Percentiles rank a stretch among this genome's conserved stretches.
Evolutionary conservation across 495 filamentous ascomycete genomes (phyloP).

Genomic region (Cudoniella acicularis): DNA sequence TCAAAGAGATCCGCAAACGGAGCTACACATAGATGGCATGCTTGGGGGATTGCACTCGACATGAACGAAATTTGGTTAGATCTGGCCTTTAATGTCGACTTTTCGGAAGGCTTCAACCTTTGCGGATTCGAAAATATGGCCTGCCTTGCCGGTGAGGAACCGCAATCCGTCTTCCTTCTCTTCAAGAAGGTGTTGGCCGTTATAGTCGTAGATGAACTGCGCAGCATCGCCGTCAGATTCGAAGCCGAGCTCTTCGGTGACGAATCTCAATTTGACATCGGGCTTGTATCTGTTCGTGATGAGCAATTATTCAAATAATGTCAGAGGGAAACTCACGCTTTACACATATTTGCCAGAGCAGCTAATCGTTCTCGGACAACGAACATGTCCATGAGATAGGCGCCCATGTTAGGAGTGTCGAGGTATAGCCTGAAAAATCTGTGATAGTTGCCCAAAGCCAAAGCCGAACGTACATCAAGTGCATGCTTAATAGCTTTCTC

Average conservation of each 20-base stretch:
- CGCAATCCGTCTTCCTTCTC: conserved; percentile 69
- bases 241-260: conserved; percentile 94
- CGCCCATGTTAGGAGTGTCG: conserved; percentile 94
- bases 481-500: conserved; percentile 85
- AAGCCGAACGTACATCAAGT: conserved; percentile 80
- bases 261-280: conserved; percentile 81
- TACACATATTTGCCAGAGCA: conserved; percentile 86
- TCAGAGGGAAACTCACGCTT: conserved; percentile 90
- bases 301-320: too few species aligned
- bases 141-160: conserved; percentile 74
- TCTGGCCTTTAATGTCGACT: conserved; percentile 96
- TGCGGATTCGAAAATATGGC: conserved; percentile 65
- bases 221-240: conserved; percentile 87
- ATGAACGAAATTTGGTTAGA: conserved; percentile 49
- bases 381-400: conserved; percentile 99
- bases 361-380: conserved; percentile 87
- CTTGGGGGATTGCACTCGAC: conserved; percentile 9
- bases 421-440: conserved; percentile 94
- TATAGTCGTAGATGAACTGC: conserved; percentile 78
- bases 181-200: conserved; percentile 70
- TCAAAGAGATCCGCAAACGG: conserved; percentile 18
- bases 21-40: conserved; percentile 15
- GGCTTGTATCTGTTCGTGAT: conserved; percentile 70
- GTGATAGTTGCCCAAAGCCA: conserved; percentile 94
- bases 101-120: conserved; percentile 70